Percentiles rank a stretch among this genome's conserved stretches.
These are phyloP conservation scores for Fusarium heterosporum DNA, from an alignment of 2,329 filamentous ascomycete genomes.

Conservation along the genomic window DNA sequence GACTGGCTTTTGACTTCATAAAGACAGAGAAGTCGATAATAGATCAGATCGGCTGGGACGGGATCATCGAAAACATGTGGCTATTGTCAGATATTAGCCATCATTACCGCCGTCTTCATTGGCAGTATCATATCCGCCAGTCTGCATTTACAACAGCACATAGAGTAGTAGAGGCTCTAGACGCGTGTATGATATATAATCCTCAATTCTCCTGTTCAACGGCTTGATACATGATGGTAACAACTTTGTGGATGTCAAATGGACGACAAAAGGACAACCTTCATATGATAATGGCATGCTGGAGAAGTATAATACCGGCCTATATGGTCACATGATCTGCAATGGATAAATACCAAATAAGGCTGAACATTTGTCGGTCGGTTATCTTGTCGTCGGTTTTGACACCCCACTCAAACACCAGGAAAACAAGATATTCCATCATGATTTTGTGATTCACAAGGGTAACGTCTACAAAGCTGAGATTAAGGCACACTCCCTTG, in stretches of 20 bases:
- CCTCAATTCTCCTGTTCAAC: conserved; percentile 29
- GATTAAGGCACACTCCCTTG: neutral
- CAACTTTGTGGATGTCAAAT: neutral
- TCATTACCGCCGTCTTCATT: conserved; percentile 4
- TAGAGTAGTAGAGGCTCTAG: conserved; percentile 42
- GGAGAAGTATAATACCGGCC: neutral
- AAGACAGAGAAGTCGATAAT: conserved; percentile 16
- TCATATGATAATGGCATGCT: neutral
- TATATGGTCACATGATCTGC: neutral
- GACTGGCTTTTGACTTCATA: conserved; percentile 2
- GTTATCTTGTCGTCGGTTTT: conserved; percentile 5
- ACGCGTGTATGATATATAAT: conserved; percentile 46
- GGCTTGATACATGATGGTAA: conserved; percentile 16
- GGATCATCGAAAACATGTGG: conserved; percentile 6
- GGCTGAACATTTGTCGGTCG: neutral
- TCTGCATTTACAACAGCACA: conserved; percentile 38
- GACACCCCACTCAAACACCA: conserved; percentile 8
- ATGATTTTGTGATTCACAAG: neutral
- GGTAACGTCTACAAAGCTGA: too few relatives aligned
- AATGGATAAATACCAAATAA: neutral
- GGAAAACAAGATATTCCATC: neutral
- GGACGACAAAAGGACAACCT: neutral
- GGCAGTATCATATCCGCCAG: conserved; percentile 5
- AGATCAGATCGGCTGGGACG: conserved; percentile 23
- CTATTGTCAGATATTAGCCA: conserved; percentile 23